These are phyloP conservation scores for Gryganskiella cystojenkinii DNA, from an alignment of 192 early-diverging fungal genomes.

Conservation along the genomic window DNA sequence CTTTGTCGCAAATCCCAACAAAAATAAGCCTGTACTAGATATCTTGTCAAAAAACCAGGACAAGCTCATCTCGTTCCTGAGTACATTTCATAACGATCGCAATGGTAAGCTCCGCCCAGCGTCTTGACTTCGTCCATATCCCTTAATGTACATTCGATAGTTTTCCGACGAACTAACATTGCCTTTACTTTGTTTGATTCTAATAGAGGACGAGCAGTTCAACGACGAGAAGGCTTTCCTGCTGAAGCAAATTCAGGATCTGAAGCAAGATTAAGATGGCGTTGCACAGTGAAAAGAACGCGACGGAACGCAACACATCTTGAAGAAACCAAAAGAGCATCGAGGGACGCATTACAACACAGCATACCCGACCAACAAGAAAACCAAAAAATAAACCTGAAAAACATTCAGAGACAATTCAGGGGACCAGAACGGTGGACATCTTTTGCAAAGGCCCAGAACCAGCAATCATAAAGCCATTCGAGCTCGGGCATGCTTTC, in stretches of 20 bases:
- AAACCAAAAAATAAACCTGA: too few relatives aligned
- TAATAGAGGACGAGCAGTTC: conserved; percentile 96
- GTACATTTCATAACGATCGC: conserved; percentile 95
- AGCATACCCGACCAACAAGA: too few relatives aligned
- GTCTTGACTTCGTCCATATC: background rate
- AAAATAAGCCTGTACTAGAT: conserved; percentile 91
- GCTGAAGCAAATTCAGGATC: conserved; percentile 85
- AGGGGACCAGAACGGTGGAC: too few relatives aligned
- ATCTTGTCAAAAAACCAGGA: conserved; percentile 95
- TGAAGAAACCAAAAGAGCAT: too few relatives aligned
- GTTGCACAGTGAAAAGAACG: background rate
- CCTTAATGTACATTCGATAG: background rate
- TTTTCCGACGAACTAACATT: conserved; percentile 1
- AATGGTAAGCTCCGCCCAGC: conserved; percentile 67
- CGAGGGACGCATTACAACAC: too few relatives aligned
- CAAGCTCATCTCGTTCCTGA: conserved; percentile 87
- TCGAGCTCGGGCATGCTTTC: too few relatives aligned
- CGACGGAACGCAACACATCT: too few relatives aligned
- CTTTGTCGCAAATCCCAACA: conserved; percentile 98
- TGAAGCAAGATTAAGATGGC: conserved; percentile 14
- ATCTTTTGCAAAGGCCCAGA: too few relatives aligned
- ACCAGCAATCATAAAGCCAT: too few relatives aligned
- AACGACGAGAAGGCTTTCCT: conserved; percentile 98
- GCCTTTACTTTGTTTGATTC: background rate
- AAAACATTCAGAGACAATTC: too few relatives aligned